These are phyloP conservation scores for Verbascum thapsus DNA, from an alignment of 257 asterid species.

Conservation along the genomic window DNA sequence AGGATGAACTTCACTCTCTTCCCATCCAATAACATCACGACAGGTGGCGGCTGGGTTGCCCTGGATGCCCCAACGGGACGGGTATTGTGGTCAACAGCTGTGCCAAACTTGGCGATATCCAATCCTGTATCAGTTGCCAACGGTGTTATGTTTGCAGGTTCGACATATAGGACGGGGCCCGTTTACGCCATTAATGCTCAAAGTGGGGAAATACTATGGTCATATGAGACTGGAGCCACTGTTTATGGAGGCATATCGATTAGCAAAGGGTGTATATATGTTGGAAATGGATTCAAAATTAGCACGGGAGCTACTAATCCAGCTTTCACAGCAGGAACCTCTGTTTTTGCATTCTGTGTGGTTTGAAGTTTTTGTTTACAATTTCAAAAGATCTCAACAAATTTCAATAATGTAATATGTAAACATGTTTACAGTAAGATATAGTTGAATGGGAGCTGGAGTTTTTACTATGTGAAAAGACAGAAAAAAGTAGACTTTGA, in stretches of 20 bases:
- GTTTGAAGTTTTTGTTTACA: too few species aligned
- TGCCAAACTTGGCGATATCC: slow-evolving; percentile 32
- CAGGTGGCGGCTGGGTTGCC: slow-evolving; percentile 46
- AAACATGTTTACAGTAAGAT: too few species aligned
- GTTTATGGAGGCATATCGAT: slow-evolving; percentile 46
- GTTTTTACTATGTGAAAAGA: too few species aligned
- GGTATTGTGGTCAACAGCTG: slow-evolving; percentile 43
- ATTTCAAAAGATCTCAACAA: too few species aligned
- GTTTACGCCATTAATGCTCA: slow-evolving; percentile 33
- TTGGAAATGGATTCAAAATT: slow-evolving; percentile 38
- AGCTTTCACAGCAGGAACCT: slow-evolving; percentile 31
- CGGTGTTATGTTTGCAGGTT: slow-evolving; percentile 44
- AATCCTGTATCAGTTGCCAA: slow-evolving; percentile 40
- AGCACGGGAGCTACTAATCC: slow-evolving; percentile 7
- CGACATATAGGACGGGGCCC: slow-evolving; percentile 36
- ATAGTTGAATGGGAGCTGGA: too few species aligned
- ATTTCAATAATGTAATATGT: too few species aligned
- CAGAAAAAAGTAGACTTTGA: background rate
- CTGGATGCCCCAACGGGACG: slow-evolving; percentile 41
- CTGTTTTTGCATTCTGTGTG: slow-evolving; percentile 44
- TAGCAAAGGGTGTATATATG: slow-evolving; percentile 44
- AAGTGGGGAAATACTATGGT: slow-evolving; percentile 40
- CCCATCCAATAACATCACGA: slow-evolving; percentile 37
- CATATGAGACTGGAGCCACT: slow-evolving; percentile 41
- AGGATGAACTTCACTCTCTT: slow-evolving; percentile 28